Evolutionary conservation across 306 rosid species (phyloP).

Genomic region (Vigna reflexopilosa): DNA sequence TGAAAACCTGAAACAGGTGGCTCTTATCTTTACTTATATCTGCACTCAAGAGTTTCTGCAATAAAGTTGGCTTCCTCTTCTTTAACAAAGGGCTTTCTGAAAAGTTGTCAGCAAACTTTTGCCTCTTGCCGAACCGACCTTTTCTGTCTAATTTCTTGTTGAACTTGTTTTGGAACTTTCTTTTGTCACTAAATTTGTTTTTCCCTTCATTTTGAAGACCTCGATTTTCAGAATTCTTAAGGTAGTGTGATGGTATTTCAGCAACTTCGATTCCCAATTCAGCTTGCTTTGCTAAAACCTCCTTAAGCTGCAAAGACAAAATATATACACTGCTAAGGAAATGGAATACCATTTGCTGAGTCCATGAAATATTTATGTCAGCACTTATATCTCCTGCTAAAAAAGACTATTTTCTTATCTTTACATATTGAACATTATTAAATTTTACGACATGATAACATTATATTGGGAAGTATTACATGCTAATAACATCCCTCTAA

Average conservation of each 20-base stretch:
- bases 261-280: conserved; percentile 96
- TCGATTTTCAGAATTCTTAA: conserved; percentile 55
- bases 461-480: neutral
- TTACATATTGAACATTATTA: conserved; percentile 30
- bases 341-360: neutral
- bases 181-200: conserved; percentile 44
- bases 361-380: neutral
- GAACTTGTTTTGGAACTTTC: conserved; percentile 57
- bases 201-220: conserved; percentile 49
- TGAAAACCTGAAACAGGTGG: conserved; percentile 72
- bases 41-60: conserved; percentile 79
- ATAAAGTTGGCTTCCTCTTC: conserved; percentile 64
- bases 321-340: neutral
- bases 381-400: conserved; percentile 6
- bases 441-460: conserved; percentile 15
- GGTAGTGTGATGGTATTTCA: conserved; percentile 80
- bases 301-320: conserved; percentile 74
- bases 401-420: neutral
- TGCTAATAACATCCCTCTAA: conserved; percentile 13
- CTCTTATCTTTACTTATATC: conserved; percentile 78
- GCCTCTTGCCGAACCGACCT: conserved; percentile 61
- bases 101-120: conserved; percentile 47
- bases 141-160: conserved; percentile 52
- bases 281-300: conserved; percentile 89
- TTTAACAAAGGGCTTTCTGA: conserved; percentile 33